phyloP scores from a whole-genome alignment of 805 yeast species.

The Spathaspora passalidarum region DNA sequence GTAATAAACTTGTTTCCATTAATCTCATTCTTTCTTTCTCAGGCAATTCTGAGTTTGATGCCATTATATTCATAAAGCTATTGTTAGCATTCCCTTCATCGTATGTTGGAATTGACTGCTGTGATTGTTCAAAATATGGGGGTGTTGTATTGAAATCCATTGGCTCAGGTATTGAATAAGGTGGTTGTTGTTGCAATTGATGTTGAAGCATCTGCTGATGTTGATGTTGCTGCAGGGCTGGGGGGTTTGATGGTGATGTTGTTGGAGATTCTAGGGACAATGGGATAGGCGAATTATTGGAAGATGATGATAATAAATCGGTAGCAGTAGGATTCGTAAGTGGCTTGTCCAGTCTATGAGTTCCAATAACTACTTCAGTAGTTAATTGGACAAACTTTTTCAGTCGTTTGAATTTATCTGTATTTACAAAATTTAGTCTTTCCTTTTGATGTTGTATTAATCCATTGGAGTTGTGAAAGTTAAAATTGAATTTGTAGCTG shows the following conservation, averaged over 20 bases:
- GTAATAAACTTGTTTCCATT: constrained; percentile 58
- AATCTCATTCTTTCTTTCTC: constrained; percentile 58
- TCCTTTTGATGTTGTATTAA: constrained; percentile 24
- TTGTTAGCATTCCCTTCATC: constrained; percentile 13
- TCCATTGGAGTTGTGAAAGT: constrained; percentile 13
- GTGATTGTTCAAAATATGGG: constrained; percentile 21
- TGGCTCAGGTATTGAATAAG: constrained; percentile 17
- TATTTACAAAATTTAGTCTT: constrained; percentile 58
- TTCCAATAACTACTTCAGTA: constrained; percentile 78
- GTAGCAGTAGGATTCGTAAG: neutral
- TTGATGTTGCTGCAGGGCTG: constrained; percentile 5
- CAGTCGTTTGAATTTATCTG: constrained; percentile 72
- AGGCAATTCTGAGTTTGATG: constrained; percentile 24
- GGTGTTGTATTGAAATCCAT: constrained; percentile 25
- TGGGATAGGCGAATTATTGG: neutral
- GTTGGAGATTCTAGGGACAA: neutral
- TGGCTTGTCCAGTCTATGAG: constrained; percentile 48
- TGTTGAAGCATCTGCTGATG: constrained; percentile 7
- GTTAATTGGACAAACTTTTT: constrained; percentile 80
- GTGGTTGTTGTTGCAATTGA: constrained; percentile 5
- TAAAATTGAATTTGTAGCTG: constrained; percentile 24
- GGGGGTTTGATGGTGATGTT: neutral
- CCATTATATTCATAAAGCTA: constrained; percentile 11
- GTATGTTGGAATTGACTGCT: constrained; percentile 28
- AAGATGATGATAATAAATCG: neutral